Percentiles rank a stretch among this genome's conserved stretches.
Conservation (phyloP, 2,329 filamentous ascomycete species). For the Sporothrix protearum region DNA sequence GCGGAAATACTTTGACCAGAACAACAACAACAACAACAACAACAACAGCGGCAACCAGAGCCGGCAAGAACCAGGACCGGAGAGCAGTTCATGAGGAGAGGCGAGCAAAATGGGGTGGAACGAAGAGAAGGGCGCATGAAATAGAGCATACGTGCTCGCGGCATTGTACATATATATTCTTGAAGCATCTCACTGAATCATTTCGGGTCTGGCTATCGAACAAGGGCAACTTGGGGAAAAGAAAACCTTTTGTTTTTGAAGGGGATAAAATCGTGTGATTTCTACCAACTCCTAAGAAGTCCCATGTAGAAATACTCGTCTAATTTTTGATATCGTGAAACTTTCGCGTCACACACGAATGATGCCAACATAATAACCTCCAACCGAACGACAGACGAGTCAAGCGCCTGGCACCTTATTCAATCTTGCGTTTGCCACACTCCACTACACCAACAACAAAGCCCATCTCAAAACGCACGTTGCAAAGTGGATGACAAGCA, state of each 20-base stretch:
- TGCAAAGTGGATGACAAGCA: background rate
- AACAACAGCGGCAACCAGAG: no score
- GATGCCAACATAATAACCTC: background rate
- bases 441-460: background rate
- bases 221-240: background rate
- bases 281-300: no score
- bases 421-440: background rate
- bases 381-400: background rate
- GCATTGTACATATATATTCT: conserved; percentile 6
- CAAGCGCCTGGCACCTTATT: background rate
- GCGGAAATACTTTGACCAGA: conserved; percentile 18
- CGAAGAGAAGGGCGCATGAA: background rate
- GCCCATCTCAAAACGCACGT: background rate
- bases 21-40: no score
- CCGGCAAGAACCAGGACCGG: background rate
- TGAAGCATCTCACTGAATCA: conserved; percentile 10
- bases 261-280: background rate
- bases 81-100: conserved; percentile 1
- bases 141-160: background rate
- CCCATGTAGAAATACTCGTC: background rate
- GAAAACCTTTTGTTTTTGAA: no score
- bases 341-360: background rate
- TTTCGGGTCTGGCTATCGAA: background rate
- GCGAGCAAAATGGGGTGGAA: background rate
- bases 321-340: background rate